These are phyloP conservation scores for Plectranthus barbatus DNA, from an alignment of 257 asterid species.

Conservation along the genomic window DNA sequence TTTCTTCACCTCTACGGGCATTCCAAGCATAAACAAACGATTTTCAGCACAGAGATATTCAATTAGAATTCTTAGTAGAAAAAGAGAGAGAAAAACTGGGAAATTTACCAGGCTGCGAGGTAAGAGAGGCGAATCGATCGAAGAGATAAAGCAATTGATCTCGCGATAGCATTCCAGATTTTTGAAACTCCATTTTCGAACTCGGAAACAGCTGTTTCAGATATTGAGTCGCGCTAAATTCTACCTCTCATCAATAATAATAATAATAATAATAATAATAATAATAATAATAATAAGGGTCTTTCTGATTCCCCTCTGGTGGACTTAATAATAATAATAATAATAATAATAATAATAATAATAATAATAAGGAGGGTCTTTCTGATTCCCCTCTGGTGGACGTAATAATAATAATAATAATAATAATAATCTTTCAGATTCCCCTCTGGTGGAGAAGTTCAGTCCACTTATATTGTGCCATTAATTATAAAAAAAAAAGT, in stretches of 20 bases:
- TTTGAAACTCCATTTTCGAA: conserved; percentile 36
- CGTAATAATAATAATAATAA: too few relatives aligned
- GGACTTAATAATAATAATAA: neutral
- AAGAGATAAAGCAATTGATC: conserved; percentile 69
- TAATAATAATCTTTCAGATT: neutral
- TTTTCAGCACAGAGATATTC: neutral
- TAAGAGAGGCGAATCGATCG: conserved; percentile 60
- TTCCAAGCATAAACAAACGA: neutral
- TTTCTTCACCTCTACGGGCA: conserved; percentile 57
- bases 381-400: too few relatives aligned
- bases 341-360: neutral
- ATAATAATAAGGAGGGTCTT: too few relatives aligned
- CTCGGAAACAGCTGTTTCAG: conserved; percentile 8
- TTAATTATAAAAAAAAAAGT: too few relatives aligned
- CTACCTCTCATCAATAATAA: neutral
- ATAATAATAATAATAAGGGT: neutral
- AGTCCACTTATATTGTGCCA: neutral
- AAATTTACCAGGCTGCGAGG: conserved; percentile 52
- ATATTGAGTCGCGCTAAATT: neutral
- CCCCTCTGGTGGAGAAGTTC: neutral
- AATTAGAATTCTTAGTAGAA: neutral
- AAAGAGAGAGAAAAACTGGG: neutral
- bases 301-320: neutral
- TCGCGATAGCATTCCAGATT: conserved; percentile 58
- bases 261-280: too few relatives aligned